Base-by-base conservation (phyloP, 2,329 filamentous ascomycete genomes). In the Orbilia javanica region DNA sequence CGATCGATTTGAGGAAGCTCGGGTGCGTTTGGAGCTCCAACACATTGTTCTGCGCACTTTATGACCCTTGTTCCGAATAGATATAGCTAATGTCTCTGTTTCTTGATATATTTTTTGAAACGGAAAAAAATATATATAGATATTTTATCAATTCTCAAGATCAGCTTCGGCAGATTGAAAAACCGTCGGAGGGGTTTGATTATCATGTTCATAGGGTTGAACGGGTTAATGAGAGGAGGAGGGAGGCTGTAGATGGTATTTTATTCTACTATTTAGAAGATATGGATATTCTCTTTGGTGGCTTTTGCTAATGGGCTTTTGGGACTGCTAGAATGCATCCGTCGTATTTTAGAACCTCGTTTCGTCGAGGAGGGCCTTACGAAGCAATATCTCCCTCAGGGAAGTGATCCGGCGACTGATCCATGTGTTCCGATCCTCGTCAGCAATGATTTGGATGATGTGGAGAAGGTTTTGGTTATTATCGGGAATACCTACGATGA, bases 81-180 rank as follows among this genome's bases (percentile, higher is more conserved):
- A 29, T 1, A 29, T 15, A 22, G 48, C 48, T 52, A 29, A 52
- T 15, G 13, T n/a, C n/a, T n/a, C n/a, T 15, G 36, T 39, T 39
- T 39, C 34, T 2, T 15, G n/a, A n/a, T n/a, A n/a, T n/a, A n/a
- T n/a, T n/a, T n/a, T n/a, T n/a, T n/a, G n/a, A n/a, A n/a, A n/a
- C 13, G 6, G 6, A 3, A 46, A 13, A 13, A 42, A 42, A n/a
- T n/a, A n/a, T n/a, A n/a, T n/a, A n/a, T n/a, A 94, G 93, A 50
- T 96, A 94, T 84, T 94, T 93, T 83, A 84, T 97, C 84, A 94
- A 93, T 80, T 87, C 90, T 0, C 84, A 90, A 0, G 93, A 95
- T 80, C 89, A 95, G 82, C 88, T 97, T 79, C 90, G 92, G 57
- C 90, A 87, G 78, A 90, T 92, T 68, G 85, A 88, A 22, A 85